Evolutionary conservation across 192 early-diverging fungal species (phyloP), one percentile per base, ranked within the genome.

Genomic region (Paraglomus brasilianum): DNA sequence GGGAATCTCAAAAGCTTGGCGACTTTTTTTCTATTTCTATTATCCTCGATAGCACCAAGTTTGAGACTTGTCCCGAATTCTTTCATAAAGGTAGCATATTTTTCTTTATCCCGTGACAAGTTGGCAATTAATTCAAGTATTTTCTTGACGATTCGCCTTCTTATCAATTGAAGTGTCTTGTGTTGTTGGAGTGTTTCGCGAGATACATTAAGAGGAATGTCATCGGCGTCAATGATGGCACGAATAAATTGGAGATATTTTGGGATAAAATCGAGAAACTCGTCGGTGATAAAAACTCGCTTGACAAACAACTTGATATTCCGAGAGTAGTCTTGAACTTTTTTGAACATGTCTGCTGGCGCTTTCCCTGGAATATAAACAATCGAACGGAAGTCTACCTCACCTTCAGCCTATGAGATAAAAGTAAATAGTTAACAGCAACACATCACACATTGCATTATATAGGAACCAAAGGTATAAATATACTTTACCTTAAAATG

Each of bases 121-220:
- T 82, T 75, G 70, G 79, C 74, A 58, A 99, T 87, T 83, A 96
- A 84, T 55, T 98, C 94, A 60, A 99, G 79, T 52, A 92, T 79
- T 80, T 92, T 98, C 71, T 87, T 88, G 50, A 96, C 80, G n/a
- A 99, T 63, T 73, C 89, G 93, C 74, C 93, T 95, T 64, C 86
- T 84, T 62, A 99, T 95, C 19, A 86, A 74, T 76, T 87, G 87
- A 57, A 98, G 86, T 22, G 86, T 75, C 24, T 84, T 85, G 73
- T 91, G 86, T 62, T 95, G 88, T 80, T 99, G 97, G 51, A 99
- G 81, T 8, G 95, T 96, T 81, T 99, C 97, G 63, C 97, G 89
- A 6, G 96, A 98, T 15, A 99, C 94, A 68, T 98, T 98, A 52
- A 99, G 81, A n/a, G 97, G 96, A 63, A 98, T 78, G 72, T 99